A percentile compares a stretch with the other conserved stretches of the same genome.
These are phyloP conservation scores for Erucastrum elatum DNA, from an alignment of 345 rosid species.

Conservation along the genomic window DNA sequence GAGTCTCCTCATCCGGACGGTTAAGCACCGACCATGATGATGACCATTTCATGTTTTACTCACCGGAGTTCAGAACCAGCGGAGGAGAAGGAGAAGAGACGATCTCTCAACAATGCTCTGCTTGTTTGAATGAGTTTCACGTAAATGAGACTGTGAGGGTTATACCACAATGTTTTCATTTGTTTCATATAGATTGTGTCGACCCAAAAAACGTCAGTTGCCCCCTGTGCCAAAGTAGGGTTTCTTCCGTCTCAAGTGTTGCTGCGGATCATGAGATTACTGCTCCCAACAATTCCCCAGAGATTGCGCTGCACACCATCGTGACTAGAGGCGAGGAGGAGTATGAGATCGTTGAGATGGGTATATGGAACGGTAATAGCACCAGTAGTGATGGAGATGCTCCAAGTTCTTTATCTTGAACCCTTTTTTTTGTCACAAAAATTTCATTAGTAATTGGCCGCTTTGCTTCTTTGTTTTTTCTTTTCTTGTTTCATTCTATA, in stretches of 20 bases:
- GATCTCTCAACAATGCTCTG: background rate
- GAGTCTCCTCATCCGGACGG: background rate
- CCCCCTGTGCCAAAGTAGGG: background rate
- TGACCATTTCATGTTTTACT: background rate
- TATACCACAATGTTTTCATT: background rate
- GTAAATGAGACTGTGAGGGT: background rate
- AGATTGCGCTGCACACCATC: background rate
- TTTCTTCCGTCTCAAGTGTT: background rate
- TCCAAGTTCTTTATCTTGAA: too few species aligned
- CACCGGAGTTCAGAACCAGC: background rate
- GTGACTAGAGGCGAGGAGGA: background rate
- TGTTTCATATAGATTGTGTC: background rate
- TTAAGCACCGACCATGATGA: background rate
- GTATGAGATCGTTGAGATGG: background rate
- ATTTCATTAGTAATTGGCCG: background rate
- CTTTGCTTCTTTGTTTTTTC: background rate
- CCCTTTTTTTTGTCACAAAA: too few species aligned
- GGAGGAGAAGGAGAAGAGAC: background rate
- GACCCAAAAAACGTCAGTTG: background rate
- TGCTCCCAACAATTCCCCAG: background rate
- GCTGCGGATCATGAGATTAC: background rate
- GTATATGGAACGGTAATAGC: background rate
- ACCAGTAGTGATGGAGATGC: background rate
- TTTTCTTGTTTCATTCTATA: background rate
- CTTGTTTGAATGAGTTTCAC: background rate